Percentiles rank a stretch among this genome's conserved stretches.
phyloP scores from a whole-genome alignment of 768 basidiomycete species.

The Albatrellus ellisii region DNA sequence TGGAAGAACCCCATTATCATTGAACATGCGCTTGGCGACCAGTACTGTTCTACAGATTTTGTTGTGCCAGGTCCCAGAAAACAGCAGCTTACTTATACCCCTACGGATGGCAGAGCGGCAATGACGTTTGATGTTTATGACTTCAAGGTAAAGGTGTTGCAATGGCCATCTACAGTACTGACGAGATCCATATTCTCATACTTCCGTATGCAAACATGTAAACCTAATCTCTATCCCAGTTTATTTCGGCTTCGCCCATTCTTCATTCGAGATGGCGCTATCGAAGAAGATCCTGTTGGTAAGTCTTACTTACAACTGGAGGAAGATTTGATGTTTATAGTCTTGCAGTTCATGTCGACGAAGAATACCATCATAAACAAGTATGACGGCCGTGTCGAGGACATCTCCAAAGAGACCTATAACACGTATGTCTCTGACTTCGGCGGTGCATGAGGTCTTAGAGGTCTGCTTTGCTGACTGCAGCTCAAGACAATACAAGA shows the following conservation, averaged over 20 bases:
- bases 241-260: constrained; percentile 95
- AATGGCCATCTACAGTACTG: constrained; percentile 97
- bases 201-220: not conserved
- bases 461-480: not conserved
- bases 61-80: constrained; percentile 90
- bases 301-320: not conserved
- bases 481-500: constrained; percentile 45
- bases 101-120: constrained; percentile 51
- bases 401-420: constrained; percentile 96
- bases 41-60: constrained; percentile 92
- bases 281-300: constrained; percentile 66
- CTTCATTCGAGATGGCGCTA: constrained; percentile 94
- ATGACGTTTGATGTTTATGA: constrained; percentile 78
- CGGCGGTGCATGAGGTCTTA: not conserved
- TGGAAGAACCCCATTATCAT: constrained; percentile 96
- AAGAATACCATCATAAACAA: constrained; percentile 97
- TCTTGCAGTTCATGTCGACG: constrained; percentile 78
- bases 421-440: constrained; percentile 39
- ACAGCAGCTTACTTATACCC: constrained; percentile 84
- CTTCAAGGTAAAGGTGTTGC: constrained; percentile 88
- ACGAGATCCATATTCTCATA: constrained; percentile 44
- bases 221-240: constrained; percentile 28
- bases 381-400: constrained; percentile 98
- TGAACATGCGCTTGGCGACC: constrained; percentile 95
- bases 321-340: not conserved